Evolutionary conservation across 768 basidiomycete species (phyloP), one percentile per base, ranked within the genome.

Genomic region (Russula sp.): DNA sequence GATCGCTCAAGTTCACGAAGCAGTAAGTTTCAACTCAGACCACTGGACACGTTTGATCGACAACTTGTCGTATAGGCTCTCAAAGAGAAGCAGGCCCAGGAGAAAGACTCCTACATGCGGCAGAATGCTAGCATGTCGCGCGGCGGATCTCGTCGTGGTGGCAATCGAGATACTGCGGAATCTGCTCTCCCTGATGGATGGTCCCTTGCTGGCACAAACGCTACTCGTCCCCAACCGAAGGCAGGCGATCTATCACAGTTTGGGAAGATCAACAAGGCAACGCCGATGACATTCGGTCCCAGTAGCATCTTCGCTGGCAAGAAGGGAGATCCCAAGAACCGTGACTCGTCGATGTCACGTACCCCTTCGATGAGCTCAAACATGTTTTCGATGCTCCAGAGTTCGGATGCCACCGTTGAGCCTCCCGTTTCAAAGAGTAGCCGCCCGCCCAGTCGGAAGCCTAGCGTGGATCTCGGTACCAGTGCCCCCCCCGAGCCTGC

Each of bases 201-300:
- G 94, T 84, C 89, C 13, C 10, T 27, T 27, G 27, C 27, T 27
- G 27, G 27, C 27, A 27, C 27, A 3, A 27, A 27, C 27, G 27
- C 27, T 47, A 55, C 70, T 9, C 83, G 85, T 27, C 82, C 84
- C 32, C 84, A 83, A 45, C 75, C 88, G 61, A 89, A 93, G 76
- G 91, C 86, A 54, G 92, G 92, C 27, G 91, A 95, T 73, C 78
- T 95, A 58, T 87, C 89, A 49, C 82, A 88, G 64, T 95, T 96
- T 67, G 92, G 94, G 68, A 92, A 94, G 79, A 89, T 96, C 72
- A 86, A 77, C 71, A 83, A 82, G 76, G 72, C 77, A 0, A 77
- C 82, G 8, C 79, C 86, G 1, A 84, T 88, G 75, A 84, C 85
- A 0, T 91, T 97, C 72, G 94, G 91, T 6, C 92, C 94, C 2